Evolutionary conservation across 1,139 yeast genomes (phyloP), one percentile per base, ranked within the genome.

Genomic region (Candida mesenterica): DNA sequence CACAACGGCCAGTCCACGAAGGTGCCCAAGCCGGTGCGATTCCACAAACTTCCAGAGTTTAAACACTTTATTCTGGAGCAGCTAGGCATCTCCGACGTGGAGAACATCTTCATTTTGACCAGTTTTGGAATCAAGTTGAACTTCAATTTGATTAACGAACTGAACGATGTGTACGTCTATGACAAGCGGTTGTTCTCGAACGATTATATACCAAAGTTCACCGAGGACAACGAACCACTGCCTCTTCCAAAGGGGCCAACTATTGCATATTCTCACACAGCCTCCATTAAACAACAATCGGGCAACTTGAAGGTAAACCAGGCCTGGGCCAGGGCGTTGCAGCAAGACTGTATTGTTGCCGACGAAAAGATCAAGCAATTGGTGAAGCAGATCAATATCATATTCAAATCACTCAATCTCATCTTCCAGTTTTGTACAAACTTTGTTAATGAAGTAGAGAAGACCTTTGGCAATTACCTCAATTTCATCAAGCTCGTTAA

Each of bases 121-220:
- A 77, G 86, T 2, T 81, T 74, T 57, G 92, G 89, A 0, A 69
- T 75, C 31, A 78, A 75, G 47, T 62, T 82, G 45, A 79, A 75
- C 53, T 77, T 68, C 46, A 62, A 68, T 26, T 68, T 72, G 50
- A 60, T 75, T 33, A 64, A 66, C 44, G 75, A 68, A 33, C 48
- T 64, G 23, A 61, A 60, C 35, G 83, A 78, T 38, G 62, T 82
- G 3, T 82, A 72, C 52, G 77, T 76, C 1, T 81, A 69, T 55
- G 86, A 82, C 51, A 74, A 80, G 49, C 62, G 77, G 34, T 56
- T 75, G 32, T 81, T 81, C 15, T 36, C 47, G 23, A 33, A 28
- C 8, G 44, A 40, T 5, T 31, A 27, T 28, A 18, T 18, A 8
- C 28, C 30, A 12, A 14, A 27, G 8, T 5, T 24, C 6, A n/a